Evolutionary conservation across 768 basidiomycete genomes (phyloP).

Genomic region (Collybia sp.): DNA sequence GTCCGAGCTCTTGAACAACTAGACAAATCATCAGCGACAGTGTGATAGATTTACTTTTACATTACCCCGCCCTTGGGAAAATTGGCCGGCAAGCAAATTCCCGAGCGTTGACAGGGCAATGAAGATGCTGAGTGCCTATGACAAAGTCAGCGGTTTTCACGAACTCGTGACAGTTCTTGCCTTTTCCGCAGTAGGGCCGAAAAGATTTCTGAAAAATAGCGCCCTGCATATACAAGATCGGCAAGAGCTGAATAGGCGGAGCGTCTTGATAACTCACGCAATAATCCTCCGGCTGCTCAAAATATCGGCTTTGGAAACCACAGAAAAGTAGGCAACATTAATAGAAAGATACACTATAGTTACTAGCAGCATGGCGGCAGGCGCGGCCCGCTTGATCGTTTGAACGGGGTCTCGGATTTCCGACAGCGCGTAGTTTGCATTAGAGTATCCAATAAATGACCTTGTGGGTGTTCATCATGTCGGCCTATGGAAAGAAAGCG

Average conservation of each 20-base stretch:
- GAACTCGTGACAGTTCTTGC: constrained; percentile 26
- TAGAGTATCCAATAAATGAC: constrained; percentile 71
- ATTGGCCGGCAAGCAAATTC: constrained; percentile 59
- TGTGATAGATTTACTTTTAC: background rate
- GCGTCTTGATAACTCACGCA: constrained; percentile 41
- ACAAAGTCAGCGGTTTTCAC: background rate
- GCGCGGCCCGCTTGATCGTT: constrained; percentile 68
- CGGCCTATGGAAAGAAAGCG: background rate
- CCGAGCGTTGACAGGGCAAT: constrained; percentile 65
- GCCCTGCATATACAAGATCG: constrained; percentile 37
- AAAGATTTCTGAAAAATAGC: constrained; percentile 71
- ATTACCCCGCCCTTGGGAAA: constrained; percentile 62
- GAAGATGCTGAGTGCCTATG: constrained; percentile 52
- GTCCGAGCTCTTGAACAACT: constrained; percentile 73
- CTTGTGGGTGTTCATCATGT: constrained; percentile 22
- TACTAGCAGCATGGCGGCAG: constrained; percentile 59
- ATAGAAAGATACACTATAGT: constrained; percentile 57
- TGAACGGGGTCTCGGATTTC: constrained; percentile 66
- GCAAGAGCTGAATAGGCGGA: background rate
- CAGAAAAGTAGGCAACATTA: constrained; percentile 73
- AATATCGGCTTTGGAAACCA: constrained; percentile 67
- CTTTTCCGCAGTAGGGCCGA: constrained; percentile 55
- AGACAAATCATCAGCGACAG: background rate
- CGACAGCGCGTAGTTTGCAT: constrained; percentile 71
- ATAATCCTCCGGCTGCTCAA: constrained; percentile 58